A percentile compares a stretch with the other conserved stretches of the same genome.
phyloP scores from a whole-genome alignment of 1,284 basidiomycete genomes.

The Leccinum variabile region DNA sequence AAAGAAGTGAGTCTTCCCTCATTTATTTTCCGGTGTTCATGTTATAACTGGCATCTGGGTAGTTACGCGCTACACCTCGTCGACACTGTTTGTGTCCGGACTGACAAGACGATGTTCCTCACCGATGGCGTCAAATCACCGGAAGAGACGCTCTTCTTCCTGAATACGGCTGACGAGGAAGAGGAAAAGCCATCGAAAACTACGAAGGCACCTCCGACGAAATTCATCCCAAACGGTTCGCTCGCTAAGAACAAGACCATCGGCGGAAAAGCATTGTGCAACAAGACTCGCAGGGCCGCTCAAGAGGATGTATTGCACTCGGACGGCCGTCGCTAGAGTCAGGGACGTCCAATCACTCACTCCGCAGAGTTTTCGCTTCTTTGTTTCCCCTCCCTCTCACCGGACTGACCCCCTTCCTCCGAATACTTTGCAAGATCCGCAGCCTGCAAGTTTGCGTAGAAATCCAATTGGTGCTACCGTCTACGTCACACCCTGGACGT shows the following conservation, averaged over 20 bases:
- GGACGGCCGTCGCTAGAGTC: conserved; percentile 66
- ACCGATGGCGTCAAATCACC: conserved; percentile 83
- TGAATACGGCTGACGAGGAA: conserved; percentile 55
- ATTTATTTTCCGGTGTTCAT: conserved; percentile 3
- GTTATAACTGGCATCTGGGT: conserved; percentile 8
- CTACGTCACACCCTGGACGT: conserved; percentile 51
- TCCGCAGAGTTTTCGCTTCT: too few relatives aligned
- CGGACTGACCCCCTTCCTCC: conserved; percentile 66
- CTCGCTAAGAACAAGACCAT: conserved; percentile 72
- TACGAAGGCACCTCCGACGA: conserved; percentile 55
- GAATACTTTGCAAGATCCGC: conserved; percentile 87
- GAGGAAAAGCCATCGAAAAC: conserved; percentile 61
- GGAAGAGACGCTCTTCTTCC: conserved; percentile 89
- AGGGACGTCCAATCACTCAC: conserved; percentile 39
- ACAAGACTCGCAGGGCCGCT: conserved; percentile 78
- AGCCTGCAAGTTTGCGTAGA: conserved; percentile 78
- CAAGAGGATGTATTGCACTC: conserved; percentile 74
- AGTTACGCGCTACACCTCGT: conserved; percentile 88
- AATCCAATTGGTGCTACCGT: conserved; percentile 76
- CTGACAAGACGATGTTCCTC: conserved; percentile 68
- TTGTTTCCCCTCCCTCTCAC: conserved; percentile 78
- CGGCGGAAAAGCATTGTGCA: conserved; percentile 80
- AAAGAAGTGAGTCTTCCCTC: conserved; percentile 57
- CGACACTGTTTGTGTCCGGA: conserved; percentile 84
- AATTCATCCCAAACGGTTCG: conserved; percentile 55